Base-by-base conservation (phyloP, 1,139 yeast species). In the Saccharomycopsis crataegensis region DNA sequence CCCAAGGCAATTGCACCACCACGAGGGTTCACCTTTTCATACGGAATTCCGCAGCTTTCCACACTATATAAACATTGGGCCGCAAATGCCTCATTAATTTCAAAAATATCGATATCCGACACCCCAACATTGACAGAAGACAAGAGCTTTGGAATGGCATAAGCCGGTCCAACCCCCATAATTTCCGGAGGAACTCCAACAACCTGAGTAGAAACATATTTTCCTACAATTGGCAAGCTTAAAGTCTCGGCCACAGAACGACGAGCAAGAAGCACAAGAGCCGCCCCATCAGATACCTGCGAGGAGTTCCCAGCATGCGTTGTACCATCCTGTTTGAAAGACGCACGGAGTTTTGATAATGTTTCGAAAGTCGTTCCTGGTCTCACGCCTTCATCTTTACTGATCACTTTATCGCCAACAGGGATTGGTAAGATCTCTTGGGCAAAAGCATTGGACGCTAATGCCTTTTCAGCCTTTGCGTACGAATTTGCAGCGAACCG, bases 1-100 rank as follows among this genome's bases (percentile, higher is more conserved):
- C 98, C 98, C 60, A 91, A 70, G 22, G 97, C 97, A 65, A 91
- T 90, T 56, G 97, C 97, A 66, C 97, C 97, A 67, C 98, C 97
- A 66, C 85, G 82, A 59, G 91, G 88, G 73, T 91, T 91, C 63
- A 90, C 91, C 69, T 83, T 88, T 54, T 75, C 78, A 55, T 69
- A 59, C 57, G 90, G 91, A 59, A 91, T 79, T 58, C 84, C 82
- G 62, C 80, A 76, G 47, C 79, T 74, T 59, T 77, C 75, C 52
- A 88, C 77, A 58, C 93, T 84, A 74, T 79, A 91, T 55, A 91
- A 71, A 57, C 95, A 89, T 74, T 91, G 97, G 12, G 94, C 94
- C 16, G 97, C 97, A 70, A 91, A 91, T 4, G 98, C 97, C 74
- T 91, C 98, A 71, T 91, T 91, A 65, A 91, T 82, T 74, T 91